Conservation (phyloP, 2,329 filamentous ascomycete species). For the Fusarium cicatricum region DNA sequence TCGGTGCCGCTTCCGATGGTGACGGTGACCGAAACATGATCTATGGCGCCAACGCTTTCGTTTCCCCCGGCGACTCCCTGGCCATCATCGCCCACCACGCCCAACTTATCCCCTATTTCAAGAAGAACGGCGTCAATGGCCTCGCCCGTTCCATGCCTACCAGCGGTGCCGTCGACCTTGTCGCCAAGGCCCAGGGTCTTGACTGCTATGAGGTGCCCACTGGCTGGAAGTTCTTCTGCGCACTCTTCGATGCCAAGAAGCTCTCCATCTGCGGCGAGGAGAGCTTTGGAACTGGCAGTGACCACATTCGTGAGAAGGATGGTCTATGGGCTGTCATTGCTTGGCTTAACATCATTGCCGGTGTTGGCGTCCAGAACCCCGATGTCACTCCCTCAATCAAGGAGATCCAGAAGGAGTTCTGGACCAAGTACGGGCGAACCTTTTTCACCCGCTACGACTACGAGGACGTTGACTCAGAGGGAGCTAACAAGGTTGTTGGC, state of each 20-base stretch:
- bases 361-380: slow-evolving; percentile 83
- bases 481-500: slow-evolving; percentile 87
- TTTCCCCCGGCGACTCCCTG: slow-evolving; percentile 95
- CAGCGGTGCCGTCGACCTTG: slow-evolving; percentile 91
- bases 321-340: slow-evolving; percentile 97
- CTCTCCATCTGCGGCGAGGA: slow-evolving; percentile 99
- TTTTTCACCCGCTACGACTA: slow-evolving; percentile 99
- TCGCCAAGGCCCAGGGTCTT: slow-evolving; percentile 92
- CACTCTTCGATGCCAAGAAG: slow-evolving; percentile 92
- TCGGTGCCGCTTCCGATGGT: slow-evolving; percentile 94
- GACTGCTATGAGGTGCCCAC: slow-evolving; percentile 96
- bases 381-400: slow-evolving; percentile 88
- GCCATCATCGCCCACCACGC: slow-evolving; percentile 99
- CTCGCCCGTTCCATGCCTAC: slow-evolving; percentile 98
- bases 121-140: slow-evolving; percentile 95
- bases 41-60: slow-evolving; percentile 95
- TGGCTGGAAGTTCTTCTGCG: slow-evolving; percentile 99
- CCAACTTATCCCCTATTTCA: slow-evolving; percentile 96
- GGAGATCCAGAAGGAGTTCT: slow-evolving; percentile 97
- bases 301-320: slow-evolving; percentile 99
- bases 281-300: slow-evolving; percentile 96
- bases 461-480: slow-evolving; percentile 91
- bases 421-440: slow-evolving; percentile 92
- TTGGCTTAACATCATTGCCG: slow-evolving; percentile 98
- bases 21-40: slow-evolving; percentile 99